Evolutionary conservation across 2,329 filamentous ascomycete species (phyloP), one percentile per base, ranked within the genome.

Genomic region (Penicillium sp.): DNA sequence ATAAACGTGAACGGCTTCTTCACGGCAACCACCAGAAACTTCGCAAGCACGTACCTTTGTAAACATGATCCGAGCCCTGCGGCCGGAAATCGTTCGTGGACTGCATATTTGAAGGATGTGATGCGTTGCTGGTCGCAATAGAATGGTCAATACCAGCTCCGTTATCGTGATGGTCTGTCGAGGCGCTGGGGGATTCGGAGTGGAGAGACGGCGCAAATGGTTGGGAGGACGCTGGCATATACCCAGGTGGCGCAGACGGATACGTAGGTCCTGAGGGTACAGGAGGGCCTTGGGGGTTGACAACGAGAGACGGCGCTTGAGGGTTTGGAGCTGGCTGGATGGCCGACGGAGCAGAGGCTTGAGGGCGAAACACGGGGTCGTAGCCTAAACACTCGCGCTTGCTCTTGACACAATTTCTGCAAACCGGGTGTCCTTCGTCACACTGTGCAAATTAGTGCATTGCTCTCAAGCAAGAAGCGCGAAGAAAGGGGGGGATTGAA

Each of bases 361-460:
- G 86, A 92, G 79, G 92, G 88, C 75, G 86, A 79, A 88, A 88
- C 63, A 88, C 85, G 37, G 86, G 86, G 69, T 89, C 86, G 82
- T 88, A 89, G 60, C 86, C 86, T 61, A 87, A 73, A 70, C 86
- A 89, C 72, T 87, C 85, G 69, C 86, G 84, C 72, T 88, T 88
- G 75, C 84, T 87, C 73, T 89, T 89, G 66, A 85, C 81, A 69
- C 86, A 89, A 72, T 89, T 89, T 68, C 85, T 79, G 82, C 95
- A 99, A 60, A 89, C 88, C 22, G 95, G 95, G 77, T 96, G 92
- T 61, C 87, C 88, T 82, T 99, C 95, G 85, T 98, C 95, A 80
- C 95, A 99, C 95, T 41, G 47, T 51, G 19, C 24, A 50, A 50
- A 36, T 54, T 58, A 66, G 60, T 65, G 53, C 50, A 66, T 61